A percentile compares a stretch with the other conserved stretches of the same genome.
Conservation (phyloP, 805 yeast species). For the Blastobotrys americana region DNA sequence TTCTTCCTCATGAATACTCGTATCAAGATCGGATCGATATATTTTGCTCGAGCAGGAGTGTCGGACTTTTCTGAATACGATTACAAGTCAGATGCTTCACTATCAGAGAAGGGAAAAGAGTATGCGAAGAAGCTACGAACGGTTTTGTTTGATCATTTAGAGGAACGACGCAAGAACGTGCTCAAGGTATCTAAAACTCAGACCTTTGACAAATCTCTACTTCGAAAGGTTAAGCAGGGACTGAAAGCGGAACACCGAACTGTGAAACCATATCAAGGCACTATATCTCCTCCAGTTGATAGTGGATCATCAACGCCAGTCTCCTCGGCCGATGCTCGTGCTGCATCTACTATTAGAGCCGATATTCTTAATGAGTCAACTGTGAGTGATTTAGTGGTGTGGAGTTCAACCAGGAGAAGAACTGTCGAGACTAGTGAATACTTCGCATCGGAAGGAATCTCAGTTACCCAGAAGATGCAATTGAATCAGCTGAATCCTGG, state of each 20-base stretch:
- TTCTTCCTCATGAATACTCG: conserved; percentile 87
- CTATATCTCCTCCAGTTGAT: conserved; percentile 23
- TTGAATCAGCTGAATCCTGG: conserved; percentile 88
- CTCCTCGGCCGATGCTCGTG: conserved; percentile 20
- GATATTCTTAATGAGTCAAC: conserved; percentile 44
- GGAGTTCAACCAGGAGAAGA: conserved; percentile 89
- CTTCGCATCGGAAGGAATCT: conserved; percentile 53
- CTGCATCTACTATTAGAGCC: conserved; percentile 22
- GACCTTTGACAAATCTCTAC: conserved; percentile 3
- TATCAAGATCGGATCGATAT: conserved; percentile 83
- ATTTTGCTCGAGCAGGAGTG: conserved; percentile 57
- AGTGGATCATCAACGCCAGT: conserved; percentile 24
- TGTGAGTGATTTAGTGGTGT: conserved; percentile 66
- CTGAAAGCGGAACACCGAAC: background rate
- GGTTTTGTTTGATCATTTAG: conserved; percentile 41
- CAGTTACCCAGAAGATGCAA: conserved; percentile 69
- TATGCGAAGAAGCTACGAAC: conserved; percentile 61
- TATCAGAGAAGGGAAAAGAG: conserved; percentile 48
- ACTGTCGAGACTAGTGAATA: conserved; percentile 72
- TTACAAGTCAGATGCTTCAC: conserved; percentile 63
- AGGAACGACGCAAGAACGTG: conserved; percentile 10
- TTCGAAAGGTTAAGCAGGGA: background rate
- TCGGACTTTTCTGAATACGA: conserved; percentile 43
- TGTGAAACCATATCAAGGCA: conserved; percentile 1
- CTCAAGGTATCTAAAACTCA: conserved; percentile 1